A percentile compares a stretch with the other conserved stretches of the same genome.
Evolutionary conservation across 179 eudicot genomes (phyloP).

Genomic region (Actinidia arguta): DNA sequence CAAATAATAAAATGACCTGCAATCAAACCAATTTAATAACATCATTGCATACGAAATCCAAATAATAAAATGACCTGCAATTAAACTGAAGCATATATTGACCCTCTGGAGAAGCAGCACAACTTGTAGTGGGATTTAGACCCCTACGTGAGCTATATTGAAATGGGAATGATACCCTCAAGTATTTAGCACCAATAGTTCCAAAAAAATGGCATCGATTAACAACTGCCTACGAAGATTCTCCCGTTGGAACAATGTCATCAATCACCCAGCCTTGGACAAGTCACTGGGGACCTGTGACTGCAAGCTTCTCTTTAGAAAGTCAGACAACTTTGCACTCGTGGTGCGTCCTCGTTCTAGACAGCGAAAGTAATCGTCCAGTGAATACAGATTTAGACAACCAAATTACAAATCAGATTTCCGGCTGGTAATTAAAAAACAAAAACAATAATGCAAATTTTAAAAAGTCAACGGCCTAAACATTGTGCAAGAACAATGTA

Average conservation of each 20-base stretch:
- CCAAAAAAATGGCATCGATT: neutral
- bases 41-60: too few species aligned
- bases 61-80: too few species aligned
- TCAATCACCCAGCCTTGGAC: slow-evolving; percentile 41
- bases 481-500: too few species aligned
- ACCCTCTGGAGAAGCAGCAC: too few species aligned
- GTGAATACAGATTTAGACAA: slow-evolving; percentile 37
- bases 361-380: slow-evolving; percentile 71
- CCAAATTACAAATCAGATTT: neutral
- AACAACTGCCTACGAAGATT: neutral
- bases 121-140: too few species aligned
- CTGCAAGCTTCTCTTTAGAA: slow-evolving; percentile 61
- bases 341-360: slow-evolving; percentile 78
- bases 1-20: too few species aligned
- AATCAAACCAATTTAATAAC: too few species aligned
- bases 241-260: neutral
- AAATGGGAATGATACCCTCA: too few species aligned
- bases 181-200: neutral
- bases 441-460: neutral
- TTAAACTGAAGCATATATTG: too few species aligned
- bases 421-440: neutral
- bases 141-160: too few species aligned
- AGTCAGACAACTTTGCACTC: slow-evolving; percentile 59
- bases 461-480: neutral
- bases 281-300: slow-evolving; percentile 27